Evolutionary conservation across 1,284 basidiomycete species (phyloP), one percentile per base, ranked within the genome.

Genomic region (Rhodotorula sp.): DNA sequence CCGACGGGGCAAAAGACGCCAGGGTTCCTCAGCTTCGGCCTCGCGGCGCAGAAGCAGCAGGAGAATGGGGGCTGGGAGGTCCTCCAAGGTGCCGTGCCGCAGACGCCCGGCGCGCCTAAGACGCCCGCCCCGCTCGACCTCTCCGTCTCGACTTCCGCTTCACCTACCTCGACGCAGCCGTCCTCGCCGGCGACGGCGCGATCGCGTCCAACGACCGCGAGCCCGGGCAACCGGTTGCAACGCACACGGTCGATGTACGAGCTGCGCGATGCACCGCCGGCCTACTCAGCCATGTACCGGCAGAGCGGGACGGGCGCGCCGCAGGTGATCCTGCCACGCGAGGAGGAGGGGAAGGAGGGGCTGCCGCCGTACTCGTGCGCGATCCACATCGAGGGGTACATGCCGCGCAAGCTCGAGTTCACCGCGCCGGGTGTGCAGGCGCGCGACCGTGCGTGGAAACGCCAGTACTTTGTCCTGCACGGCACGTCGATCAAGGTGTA

Each of bases 391-490:
- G 87, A 89, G 62, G 92, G 91, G 3, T 87, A 90, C 72, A 86
- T 99, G 83, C 90, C 91, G 9, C 88, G 92, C 64, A 99, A 99
- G 85, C 88, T 96, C 89, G 96, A 99, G 84, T 98, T 99, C 80
- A 84, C 83, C 2, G 84, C 86, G 25, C 92, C 94, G 0, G 92
- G 93, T 17, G 85, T 93, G 6, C 92, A 96, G 80, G 89, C 94
- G 27, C 88, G 86, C 79, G 94, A 97, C 80, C 86, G 97, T 50
- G 92, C 92, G 79, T 99, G 96, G 96, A 88, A 90, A 76, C 85
- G 91, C 64, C 88, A 90, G 71, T 87, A 96, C 79, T 92, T 94
- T 81, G 92, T 97, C 74, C 83, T 99, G 54, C 93, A 97, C 80
- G 97, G 96, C 53, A 99, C 96, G 10, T 85, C 86, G 74, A 88